Evolutionary conservation across 2,329 filamentous ascomycete species (phyloP).

Genomic region (Fusarium odoratissimum): DNA sequence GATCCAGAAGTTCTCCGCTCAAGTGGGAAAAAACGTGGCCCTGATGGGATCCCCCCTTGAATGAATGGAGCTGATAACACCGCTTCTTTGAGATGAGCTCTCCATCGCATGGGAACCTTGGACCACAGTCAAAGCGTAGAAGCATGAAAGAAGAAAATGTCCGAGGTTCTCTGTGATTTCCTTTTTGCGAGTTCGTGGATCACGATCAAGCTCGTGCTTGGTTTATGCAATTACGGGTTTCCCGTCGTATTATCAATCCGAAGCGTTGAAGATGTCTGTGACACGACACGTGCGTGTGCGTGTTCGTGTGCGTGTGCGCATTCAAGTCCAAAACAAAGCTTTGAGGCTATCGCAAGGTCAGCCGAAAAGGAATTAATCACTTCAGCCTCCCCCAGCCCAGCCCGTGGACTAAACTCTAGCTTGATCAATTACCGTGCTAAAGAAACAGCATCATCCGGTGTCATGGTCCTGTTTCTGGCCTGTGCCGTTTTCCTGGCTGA

Average conservation of each 20-base stretch:
- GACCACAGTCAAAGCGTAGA: constrained; percentile 12
- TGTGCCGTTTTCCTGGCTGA: constrained; percentile 16
- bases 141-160: constrained; percentile 18
- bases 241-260: constrained; percentile 5
- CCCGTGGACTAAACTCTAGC: not conserved
- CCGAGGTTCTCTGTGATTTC: not conserved
- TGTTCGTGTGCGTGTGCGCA: not conserved
- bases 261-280: constrained; percentile 8
- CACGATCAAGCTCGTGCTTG: not conserved
- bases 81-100: not conserved
- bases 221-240: constrained; percentile 22
- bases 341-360: constrained; percentile 33
- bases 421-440: not conserved
- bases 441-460: not conserved
- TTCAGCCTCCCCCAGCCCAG: constrained; percentile 13
- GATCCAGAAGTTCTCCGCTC: constrained; percentile 17
- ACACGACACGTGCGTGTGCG: not conserved
- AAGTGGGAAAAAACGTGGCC: not conserved
- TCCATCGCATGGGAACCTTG: constrained; percentile 1
- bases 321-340: constrained; percentile 1
- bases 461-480: constrained; percentile 10
- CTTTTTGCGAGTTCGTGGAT: not conserved
- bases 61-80: not conserved
- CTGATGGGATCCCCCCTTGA: constrained; percentile 30
- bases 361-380: constrained; percentile 2